Evolutionary conservation across 805 yeast species (phyloP).

Genomic region (Cyberlindnera meyerae): DNA sequence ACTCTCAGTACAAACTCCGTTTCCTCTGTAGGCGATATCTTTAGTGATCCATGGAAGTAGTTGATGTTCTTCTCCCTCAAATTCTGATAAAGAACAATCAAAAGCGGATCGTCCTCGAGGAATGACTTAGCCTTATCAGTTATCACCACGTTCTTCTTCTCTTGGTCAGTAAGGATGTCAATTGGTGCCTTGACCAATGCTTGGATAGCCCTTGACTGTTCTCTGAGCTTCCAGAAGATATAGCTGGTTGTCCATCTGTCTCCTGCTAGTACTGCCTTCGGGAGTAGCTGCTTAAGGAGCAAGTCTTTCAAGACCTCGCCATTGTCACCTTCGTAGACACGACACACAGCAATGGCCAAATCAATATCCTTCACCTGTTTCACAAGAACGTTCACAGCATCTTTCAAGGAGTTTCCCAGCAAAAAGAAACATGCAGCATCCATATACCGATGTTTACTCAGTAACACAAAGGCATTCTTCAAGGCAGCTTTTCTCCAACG

Average conservation of each 20-base stretch:
- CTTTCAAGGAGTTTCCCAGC: slow-evolving; percentile 68
- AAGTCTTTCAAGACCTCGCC: slow-evolving; percentile 49
- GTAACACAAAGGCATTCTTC: slow-evolving; percentile 85
- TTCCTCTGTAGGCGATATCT: slow-evolving; percentile 44
- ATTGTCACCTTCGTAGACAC: slow-evolving; percentile 63
- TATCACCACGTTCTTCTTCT: slow-evolving; percentile 19
- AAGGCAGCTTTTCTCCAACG: slow-evolving; percentile 87
- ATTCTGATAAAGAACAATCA: slow-evolving; percentile 58
- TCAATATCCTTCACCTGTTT: slow-evolving; percentile 62
- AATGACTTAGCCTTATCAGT: slow-evolving; percentile 36
- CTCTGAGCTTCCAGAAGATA: slow-evolving; percentile 63
- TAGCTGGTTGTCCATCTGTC: slow-evolving; percentile 82
- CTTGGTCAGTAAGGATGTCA: slow-evolving; percentile 31
- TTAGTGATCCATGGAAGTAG: slow-evolving; percentile 45
- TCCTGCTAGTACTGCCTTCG: slow-evolving; percentile 53
- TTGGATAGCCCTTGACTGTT: slow-evolving; percentile 49
- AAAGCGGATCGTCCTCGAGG: slow-evolving; percentile 76
- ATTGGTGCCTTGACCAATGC: slow-evolving; percentile 58
- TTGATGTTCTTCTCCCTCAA: slow-evolving; percentile 49
- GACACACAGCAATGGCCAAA: slow-evolving; percentile 75
- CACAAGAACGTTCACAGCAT: slow-evolving; percentile 70
- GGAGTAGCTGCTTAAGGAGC: slow-evolving; percentile 47
- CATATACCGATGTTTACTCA: slow-evolving; percentile 80
- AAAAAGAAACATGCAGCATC: slow-evolving; percentile 90
- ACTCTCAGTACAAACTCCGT: slow-evolving; percentile 57